A percentile compares a stretch with the other conserved stretches of the same genome.
These are phyloP conservation scores for Globisporangium iwayamae DNA, from an alignment of 352 stramenopile genomes.

Conservation along the genomic window DNA sequence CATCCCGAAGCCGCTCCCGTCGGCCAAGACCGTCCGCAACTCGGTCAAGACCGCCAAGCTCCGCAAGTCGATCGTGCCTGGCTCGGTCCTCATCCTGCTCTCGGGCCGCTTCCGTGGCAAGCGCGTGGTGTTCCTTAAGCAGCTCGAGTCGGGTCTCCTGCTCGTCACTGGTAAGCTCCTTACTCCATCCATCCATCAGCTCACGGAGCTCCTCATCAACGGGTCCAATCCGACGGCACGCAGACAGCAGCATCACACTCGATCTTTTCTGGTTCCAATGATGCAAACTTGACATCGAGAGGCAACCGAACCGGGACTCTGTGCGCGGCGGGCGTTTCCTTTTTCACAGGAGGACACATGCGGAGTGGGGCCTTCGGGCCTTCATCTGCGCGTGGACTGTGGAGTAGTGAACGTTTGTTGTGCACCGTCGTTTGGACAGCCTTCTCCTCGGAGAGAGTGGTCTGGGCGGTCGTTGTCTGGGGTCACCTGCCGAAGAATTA, in stretches of 20 bases:
- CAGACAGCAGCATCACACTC: not conserved
- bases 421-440: not conserved
- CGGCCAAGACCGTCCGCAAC: slow-evolving; percentile 77
- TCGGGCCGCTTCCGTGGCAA: slow-evolving; percentile 97
- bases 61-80: slow-evolving; percentile 94
- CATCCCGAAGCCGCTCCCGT: slow-evolving; percentile 69
- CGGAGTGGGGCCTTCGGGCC: slow-evolving; percentile 1
- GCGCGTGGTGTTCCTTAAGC: slow-evolving; percentile 98
- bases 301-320: slow-evolving; percentile 24
- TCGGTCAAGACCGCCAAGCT: slow-evolving; percentile 91
- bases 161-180: slow-evolving; percentile 90
- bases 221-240: not conserved
- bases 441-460: slow-evolving; percentile 9
- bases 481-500: slow-evolving; percentile 49
- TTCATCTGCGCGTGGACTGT: slow-evolving; percentile 12
- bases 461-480: slow-evolving; percentile 12
- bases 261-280: slow-evolving; percentile 37
- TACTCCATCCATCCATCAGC: not conserved
- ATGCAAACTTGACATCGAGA: slow-evolving; percentile 75
- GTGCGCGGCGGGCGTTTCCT: not conserved
- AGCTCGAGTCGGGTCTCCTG: slow-evolving; percentile 95
- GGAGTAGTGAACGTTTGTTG: not conserved
- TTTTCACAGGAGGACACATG: slow-evolving; percentile 12
- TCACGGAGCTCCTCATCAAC: no score
- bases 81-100: slow-evolving; percentile 98